Evolutionary conservation across 108 stramenopile genomes (phyloP), one percentile per base, ranked within the genome.

Genomic region (Skeletonema costatum): DNA sequence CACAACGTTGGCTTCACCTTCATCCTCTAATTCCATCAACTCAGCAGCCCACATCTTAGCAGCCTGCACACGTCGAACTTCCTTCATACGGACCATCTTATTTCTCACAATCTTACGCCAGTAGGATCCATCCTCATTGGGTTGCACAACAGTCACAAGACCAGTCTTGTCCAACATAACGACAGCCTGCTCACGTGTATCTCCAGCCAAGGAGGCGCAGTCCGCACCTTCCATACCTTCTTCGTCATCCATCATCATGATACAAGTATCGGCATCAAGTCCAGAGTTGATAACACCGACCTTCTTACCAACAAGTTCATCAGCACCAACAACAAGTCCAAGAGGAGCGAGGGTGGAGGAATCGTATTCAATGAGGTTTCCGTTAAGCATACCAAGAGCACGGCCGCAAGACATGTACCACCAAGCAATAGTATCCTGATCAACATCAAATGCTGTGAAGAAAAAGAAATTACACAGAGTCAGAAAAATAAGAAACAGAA

Each of bases 101-200:
- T 98, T 98, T 10, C 97, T 87, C n/a, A 91, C 90, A 72, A 93
- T 86, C 75, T 95, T 93, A 29, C 96, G 88, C 94, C 97, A 97
- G 84, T 97, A 98, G 13, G 90, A 91, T 10, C 98, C 98, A 77
- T 98, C 96, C 64, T 97, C 93, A 70, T 98, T 97, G 32, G 97
- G 97, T 64, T 97, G 97, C n/a, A 97, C 78, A 14, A 98, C 94
- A 50, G 77, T 80, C 11, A 88, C 86, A 46, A 87, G 62, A 38
- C 68, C 73, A 5, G 79, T 71, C 31, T 81, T 74, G 72, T 92
- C 88, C 44, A 85, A 66, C 36, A 90, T 66, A 31, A 93, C 76
- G 39, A 93, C 79, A 31, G 88, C 91, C 66, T 87, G 85, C 68
- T 90, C 88, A 32, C 87, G 75, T 39, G 77, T 48, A 35, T 88